Evolutionary conservation across 306 rosid genomes (phyloP), one percentile per base, ranked within the genome.

Genomic region (Alnus glutinosa): DNA sequence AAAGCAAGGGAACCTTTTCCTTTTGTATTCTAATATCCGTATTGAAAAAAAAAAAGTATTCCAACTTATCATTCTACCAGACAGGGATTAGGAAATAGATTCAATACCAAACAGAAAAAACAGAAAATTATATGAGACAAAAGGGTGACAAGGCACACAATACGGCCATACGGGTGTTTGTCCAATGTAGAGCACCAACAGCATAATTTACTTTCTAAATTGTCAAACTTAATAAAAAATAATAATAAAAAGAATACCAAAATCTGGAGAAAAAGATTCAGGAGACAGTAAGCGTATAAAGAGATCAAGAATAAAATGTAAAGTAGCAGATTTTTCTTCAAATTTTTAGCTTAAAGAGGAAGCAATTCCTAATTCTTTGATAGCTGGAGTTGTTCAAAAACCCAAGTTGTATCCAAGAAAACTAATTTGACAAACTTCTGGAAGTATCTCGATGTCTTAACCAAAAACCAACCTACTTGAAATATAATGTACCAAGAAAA

Each of bases 381-480:
- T 58, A 80, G 32, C 75, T 58, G 54, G 84, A 79, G 87, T 71
- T 61, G 90, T 83, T 92, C 80, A 82, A 86, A 87, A 76, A 87
- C 88, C 75, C 74, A 71, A 79, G 58, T 61, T 52, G 44, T 9
- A 54, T 71, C 46, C 55, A 54, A 47, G 63, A 10, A 6, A 68
- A 70, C 54, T 46, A 84, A 74, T 49, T 79, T 61, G 61, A 71
- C 66, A 47, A 15, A 7, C 34, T 61, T 57, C 10, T 12, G 48
- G 67, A 48, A 76, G 23, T 59, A 39, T 18, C 75, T 79, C 54
- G 75, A 78, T 83, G 78, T 85, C 85, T 84, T 55, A 74, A 77
- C 75, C 84, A 50, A 84, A 76, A 78, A n/a, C 55, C 73, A 63
- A 58, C 57, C 74, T 64, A 59, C 44, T 68, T 51, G 51, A 78